These are phyloP conservation scores for Eimeria tenella DNA, from an alignment of 169 alveolate species.

Conservation along the genomic window DNA sequence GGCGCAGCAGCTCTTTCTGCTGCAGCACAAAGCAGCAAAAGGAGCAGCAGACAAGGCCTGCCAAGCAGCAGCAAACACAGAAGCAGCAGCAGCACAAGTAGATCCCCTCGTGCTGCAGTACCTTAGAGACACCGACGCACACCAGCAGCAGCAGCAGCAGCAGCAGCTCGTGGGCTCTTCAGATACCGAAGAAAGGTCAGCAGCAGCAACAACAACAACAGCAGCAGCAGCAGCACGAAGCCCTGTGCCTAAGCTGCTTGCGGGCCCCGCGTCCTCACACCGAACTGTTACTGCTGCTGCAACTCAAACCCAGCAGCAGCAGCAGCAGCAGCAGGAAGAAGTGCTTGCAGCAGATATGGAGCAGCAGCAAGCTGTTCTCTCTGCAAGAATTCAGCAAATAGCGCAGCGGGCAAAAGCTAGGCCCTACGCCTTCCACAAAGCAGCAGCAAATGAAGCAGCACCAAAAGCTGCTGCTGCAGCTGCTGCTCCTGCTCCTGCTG, in stretches of 20 bases:
- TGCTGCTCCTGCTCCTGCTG: too few species aligned
- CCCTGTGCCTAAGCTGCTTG: not conserved
- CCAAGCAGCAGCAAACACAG: not conserved
- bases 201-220: not conserved
- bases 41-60: constrained; percentile 8
- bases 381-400: not conserved
- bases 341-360: not conserved
- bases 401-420: constrained; percentile 8
- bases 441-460: not conserved
- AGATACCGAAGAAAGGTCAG: not conserved
- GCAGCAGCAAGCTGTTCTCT: constrained; percentile 34
- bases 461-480: too few species aligned
- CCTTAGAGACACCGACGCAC: not conserved
- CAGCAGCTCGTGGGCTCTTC: not conserved
- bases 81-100: not conserved
- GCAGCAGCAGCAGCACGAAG: not conserved
- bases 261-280: not conserved
- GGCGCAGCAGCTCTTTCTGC: constrained; percentile 59
- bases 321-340: constrained; percentile 9
- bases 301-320: not conserved
- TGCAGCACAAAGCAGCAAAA: constrained; percentile 39
- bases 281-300: not conserved
- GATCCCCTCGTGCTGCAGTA: constrained; percentile 19
- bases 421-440: constrained; percentile 3
- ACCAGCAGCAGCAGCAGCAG: not conserved